These are phyloP conservation scores for Cercospora brassicicola DNA, from an alignment of 2,329 filamentous ascomycete species.

Conservation along the genomic window DNA sequence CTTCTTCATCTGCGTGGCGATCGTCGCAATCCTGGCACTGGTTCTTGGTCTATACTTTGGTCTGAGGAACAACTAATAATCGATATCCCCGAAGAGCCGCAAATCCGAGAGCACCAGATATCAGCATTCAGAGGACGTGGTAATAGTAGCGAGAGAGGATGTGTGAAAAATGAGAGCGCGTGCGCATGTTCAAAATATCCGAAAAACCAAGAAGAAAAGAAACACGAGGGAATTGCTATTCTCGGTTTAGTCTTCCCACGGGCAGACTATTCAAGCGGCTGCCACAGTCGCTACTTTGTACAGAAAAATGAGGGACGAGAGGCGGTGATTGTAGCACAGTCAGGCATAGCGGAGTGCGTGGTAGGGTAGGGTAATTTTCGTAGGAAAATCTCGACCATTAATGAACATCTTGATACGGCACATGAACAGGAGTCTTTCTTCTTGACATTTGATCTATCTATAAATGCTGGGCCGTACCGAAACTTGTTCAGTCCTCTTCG, in stretches of 20 bases:
- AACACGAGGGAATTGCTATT: not conserved
- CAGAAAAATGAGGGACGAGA: not conserved
- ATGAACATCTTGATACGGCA: not conserved
- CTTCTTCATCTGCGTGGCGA: conserved; percentile 56
- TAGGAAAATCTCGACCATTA: not conserved
- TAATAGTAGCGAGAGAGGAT: not conserved
- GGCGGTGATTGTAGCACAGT: not conserved
- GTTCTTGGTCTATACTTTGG: conserved; percentile 53
- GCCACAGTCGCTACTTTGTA: conserved; percentile 5
- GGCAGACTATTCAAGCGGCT: not conserved
- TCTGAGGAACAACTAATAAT: conserved; percentile 27
- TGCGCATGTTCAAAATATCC: not conserved
- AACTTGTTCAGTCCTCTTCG: not conserved
- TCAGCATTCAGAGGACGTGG: not conserved
- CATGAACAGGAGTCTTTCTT: not conserved
- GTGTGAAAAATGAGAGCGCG: not conserved
- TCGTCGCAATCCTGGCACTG: conserved; percentile 53
- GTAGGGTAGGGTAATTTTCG: not conserved
- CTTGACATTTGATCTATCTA: not conserved
- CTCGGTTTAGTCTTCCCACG: not conserved
- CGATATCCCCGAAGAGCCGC: not conserved
- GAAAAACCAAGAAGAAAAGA: not conserved
- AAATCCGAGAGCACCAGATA: not conserved
- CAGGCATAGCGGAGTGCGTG: not conserved
- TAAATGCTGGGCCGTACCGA: not conserved